Evolutionary conservation across 2,329 filamentous ascomycete genomes (phyloP).

Genomic region (Nemania sp.): DNA sequence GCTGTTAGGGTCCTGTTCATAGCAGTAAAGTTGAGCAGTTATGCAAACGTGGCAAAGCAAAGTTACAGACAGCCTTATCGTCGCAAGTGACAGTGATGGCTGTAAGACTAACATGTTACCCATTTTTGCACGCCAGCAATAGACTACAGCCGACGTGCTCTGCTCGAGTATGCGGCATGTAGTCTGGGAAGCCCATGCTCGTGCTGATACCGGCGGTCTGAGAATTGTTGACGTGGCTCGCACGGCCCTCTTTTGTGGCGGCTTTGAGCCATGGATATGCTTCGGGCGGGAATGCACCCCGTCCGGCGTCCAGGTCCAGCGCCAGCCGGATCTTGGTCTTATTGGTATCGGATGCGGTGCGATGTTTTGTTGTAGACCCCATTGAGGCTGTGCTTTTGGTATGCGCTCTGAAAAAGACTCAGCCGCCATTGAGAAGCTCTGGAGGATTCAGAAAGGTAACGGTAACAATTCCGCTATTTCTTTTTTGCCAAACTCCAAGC

Average conservation of each 20-base stretch:
- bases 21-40: neutral
- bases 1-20: neutral
- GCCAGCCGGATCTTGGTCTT: constrained; percentile 96
- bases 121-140: constrained; percentile 79
- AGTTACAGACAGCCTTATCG: neutral
- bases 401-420: too few relatives aligned
- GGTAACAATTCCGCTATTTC: too few relatives aligned
- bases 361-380: constrained; percentile 44
- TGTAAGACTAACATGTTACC: constrained; percentile 76
- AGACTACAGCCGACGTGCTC: constrained; percentile 97
- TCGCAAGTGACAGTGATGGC: neutral
- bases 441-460: too few relatives aligned
- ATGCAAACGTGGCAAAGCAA: neutral
- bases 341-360: constrained; percentile 87
- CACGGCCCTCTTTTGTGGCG: constrained; percentile 68
- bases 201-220: constrained; percentile 89
- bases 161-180: constrained; percentile 96
- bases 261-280: constrained; percentile 61
- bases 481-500: too few relatives aligned
- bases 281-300: constrained; percentile 76
- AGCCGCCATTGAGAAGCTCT: too few relatives aligned
- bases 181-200: constrained; percentile 96
- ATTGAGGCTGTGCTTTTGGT: constrained; percentile 23
- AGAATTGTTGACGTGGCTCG: constrained; percentile 79
- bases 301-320: constrained; percentile 92